Evolutionary conservation across 163 green algal species (phyloP).

Genomic region (Scenedesmus sp.): DNA sequence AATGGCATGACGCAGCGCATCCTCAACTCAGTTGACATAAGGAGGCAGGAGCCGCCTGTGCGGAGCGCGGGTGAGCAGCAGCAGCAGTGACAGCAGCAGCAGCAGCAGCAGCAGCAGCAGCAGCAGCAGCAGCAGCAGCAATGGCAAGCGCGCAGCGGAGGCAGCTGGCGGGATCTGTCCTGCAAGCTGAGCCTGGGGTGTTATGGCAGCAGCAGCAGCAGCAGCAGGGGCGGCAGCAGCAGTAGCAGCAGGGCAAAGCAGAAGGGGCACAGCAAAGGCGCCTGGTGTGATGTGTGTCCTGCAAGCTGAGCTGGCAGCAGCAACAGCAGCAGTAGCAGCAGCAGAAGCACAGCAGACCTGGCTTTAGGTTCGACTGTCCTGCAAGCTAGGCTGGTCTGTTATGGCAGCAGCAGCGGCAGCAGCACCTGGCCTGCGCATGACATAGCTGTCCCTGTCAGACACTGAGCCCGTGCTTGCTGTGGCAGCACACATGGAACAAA

Average conservation of each 20-base stretch:
- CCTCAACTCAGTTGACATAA: background rate
- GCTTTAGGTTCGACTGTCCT: too few species aligned
- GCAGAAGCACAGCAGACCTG: too few species aligned
- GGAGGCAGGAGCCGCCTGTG: background rate
- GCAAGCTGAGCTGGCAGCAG: background rate
- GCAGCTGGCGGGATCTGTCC: background rate
- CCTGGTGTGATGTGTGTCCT: too few species aligned
- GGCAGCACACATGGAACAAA: too few species aligned
- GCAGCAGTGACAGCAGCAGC: background rate
- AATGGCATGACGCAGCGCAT: slow-evolving; percentile 25
- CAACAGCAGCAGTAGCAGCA: background rate
- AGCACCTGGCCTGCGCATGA: too few species aligned
- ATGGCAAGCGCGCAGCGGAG: background rate
- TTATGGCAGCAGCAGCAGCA: background rate
- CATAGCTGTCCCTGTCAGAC: too few species aligned
- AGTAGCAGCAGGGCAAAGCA: too few species aligned
- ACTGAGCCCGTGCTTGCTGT: too few species aligned
- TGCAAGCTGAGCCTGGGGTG: too few species aligned
- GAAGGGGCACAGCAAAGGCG: too few species aligned
- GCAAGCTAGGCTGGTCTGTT: background rate
- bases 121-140: slow-evolving; percentile 7
- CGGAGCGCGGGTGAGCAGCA: background rate
- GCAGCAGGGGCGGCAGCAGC: background rate
- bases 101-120: background rate
- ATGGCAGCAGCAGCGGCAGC: background rate